Evolutionary conservation across 2,329 filamentous ascomycete species (phyloP).

Genomic region (Penicillium sp.): DNA sequence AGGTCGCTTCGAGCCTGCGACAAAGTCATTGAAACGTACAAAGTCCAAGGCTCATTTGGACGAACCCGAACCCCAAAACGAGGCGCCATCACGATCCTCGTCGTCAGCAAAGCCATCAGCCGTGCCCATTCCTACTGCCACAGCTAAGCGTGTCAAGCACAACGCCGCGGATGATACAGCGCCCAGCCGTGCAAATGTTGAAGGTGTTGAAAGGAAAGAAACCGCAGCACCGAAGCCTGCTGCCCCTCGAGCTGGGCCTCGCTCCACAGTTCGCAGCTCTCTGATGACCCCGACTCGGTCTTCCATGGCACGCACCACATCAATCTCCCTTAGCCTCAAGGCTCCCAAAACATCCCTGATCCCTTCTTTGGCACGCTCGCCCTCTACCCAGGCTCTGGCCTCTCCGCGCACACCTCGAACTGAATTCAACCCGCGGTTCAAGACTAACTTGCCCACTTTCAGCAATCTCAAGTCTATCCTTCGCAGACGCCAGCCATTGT

Average conservation of each 20-base stretch:
- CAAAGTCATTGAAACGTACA: slow-evolving; percentile 51
- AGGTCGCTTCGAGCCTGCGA: slow-evolving; percentile 42
- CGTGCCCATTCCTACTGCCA: slow-evolving; percentile 39
- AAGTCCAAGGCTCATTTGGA: slow-evolving; percentile 66
- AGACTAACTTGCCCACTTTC: slow-evolving; percentile 50
- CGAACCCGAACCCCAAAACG: slow-evolving; percentile 52
- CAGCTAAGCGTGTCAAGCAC: slow-evolving; percentile 71
- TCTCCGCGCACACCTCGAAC: slow-evolving; percentile 45
- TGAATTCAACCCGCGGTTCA: slow-evolving; percentile 48
- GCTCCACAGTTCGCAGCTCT: slow-evolving; percentile 50
- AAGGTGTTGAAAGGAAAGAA: slow-evolving; percentile 12
- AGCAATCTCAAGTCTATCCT: slow-evolving; percentile 63
- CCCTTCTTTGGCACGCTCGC: slow-evolving; percentile 53
- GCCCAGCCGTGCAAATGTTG: slow-evolving; percentile 48
- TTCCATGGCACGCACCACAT: slow-evolving; percentile 61
- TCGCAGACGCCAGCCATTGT: slow-evolving; percentile 59
- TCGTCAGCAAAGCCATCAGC: slow-evolving; percentile 29
- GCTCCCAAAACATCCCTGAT: slow-evolving; percentile 55
- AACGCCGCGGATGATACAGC: slow-evolving; percentile 68
- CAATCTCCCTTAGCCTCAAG: slow-evolving; percentile 47
- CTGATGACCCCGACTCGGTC: slow-evolving; percentile 78
- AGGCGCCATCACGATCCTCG: slow-evolving; percentile 37
- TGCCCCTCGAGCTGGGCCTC: slow-evolving; percentile 45
- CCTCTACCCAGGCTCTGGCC: slow-evolving; percentile 52
- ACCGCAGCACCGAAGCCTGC: not conserved